Evolutionary conservation across 208 protist genomes (phyloP), one percentile per base, ranked within the genome.

Genomic region (Trypanosoma mega): DNA sequence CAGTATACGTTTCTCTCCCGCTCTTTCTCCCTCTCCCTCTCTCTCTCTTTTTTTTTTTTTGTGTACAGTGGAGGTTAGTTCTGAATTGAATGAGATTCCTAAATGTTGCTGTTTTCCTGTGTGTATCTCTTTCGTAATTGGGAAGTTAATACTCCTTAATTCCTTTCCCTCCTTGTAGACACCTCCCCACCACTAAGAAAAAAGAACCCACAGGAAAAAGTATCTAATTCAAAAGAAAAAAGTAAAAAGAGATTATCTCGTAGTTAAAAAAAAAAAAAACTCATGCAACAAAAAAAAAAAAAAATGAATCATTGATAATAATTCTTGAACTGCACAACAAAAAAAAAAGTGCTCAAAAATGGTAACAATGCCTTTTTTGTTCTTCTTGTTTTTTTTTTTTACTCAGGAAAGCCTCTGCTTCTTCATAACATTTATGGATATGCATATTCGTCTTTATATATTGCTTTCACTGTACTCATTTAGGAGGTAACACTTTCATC

Each of bases 361-460:
- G n/a, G n/a, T n/a, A n/a, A n/a, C n/a, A n/a, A n/a, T n/a, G n/a
- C n/a, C n/a, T n/a, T n/a, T n/a, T n/a, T n/a, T n/a, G n/a, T n/a
- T n/a, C n/a, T n/a, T n/a, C n/a, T n/a, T n/a, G n/a, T n/a, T n/a
- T n/a, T n/a, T n/a, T n/a, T n/a, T n/a, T n/a, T n/a, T n/a, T n/a
- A n/a, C n/a, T n/a, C n/a, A n/a, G n/a, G n/a, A n/a, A n/a, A n/a
- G n/a, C n/a, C n/a, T n/a, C n/a, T n/a, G n/a, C n/a, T n/a, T n/a
- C n/a, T n/a, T n/a, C n/a, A n/a, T n/a, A n/a, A 16, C 50, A 34
- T 47, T 21, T 52, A 31, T 54, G 39, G 48, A 26, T 54, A 47
- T 63, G 18, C 18, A 36, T 63, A 18, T 47, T 21, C 29, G 12
- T 51, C 5, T 56, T 9, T 51, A 14, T 36, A 65, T 16, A 33